Percentiles rank a stretch among this genome's conserved stretches.
phyloP scores from a whole-genome alignment of 2,329 filamentous ascomycete species.

The Endoconidiophora polonica region DNA sequence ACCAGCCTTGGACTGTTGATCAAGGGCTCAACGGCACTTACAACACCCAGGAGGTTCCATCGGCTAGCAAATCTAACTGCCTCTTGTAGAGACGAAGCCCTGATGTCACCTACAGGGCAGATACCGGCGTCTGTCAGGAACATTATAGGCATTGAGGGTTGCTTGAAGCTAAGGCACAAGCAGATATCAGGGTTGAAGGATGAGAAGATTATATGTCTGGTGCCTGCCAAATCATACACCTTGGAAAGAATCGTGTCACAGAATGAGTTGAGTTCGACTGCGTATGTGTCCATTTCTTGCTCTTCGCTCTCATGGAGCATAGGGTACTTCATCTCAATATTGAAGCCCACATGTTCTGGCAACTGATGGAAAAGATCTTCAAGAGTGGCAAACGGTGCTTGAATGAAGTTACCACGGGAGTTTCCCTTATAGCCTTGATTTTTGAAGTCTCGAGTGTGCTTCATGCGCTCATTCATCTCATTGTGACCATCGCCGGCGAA shows the following conservation, averaged over 20 bases:
- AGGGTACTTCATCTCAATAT: slow-evolving; percentile 98
- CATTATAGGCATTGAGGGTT: slow-evolving; percentile 86
- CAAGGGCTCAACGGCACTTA: slow-evolving; percentile 73
- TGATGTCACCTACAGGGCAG: slow-evolving; percentile 67
- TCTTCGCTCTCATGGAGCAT: slow-evolving; percentile 94
- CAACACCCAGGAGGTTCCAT: slow-evolving; percentile 89
- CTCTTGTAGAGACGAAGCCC: slow-evolving; percentile 83
- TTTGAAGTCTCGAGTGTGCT: slow-evolving; percentile 91
- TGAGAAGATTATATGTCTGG: slow-evolving; percentile 89
- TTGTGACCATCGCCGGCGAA: slow-evolving; percentile 26
- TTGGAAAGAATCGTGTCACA: slow-evolving; percentile 82
- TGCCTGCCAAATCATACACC: slow-evolving; percentile 70
- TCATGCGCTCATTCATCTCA: slow-evolving; percentile 66
- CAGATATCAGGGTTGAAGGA: slow-evolving; percentile 97
- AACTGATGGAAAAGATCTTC: slow-evolving; percentile 84
- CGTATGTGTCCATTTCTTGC: slow-evolving; percentile 92
- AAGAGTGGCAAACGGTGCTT: slow-evolving; percentile 86
- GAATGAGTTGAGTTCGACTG: slow-evolving; percentile 89
- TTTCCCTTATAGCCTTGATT: slow-evolving; percentile 92
- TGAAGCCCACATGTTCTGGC: slow-evolving; percentile 75
- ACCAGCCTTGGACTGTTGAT: slow-evolving; percentile 81
- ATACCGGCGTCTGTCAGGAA: slow-evolving; percentile 85
- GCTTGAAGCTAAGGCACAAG: slow-evolving; percentile 85
- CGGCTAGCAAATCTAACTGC: slow-evolving; percentile 85
- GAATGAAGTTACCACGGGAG: slow-evolving; percentile 82